Evolutionary conservation across 2,329 filamentous ascomycete genomes (phyloP), one percentile per base, ranked within the genome.

Genomic region (Trichoderma cornu-damae): DNA sequence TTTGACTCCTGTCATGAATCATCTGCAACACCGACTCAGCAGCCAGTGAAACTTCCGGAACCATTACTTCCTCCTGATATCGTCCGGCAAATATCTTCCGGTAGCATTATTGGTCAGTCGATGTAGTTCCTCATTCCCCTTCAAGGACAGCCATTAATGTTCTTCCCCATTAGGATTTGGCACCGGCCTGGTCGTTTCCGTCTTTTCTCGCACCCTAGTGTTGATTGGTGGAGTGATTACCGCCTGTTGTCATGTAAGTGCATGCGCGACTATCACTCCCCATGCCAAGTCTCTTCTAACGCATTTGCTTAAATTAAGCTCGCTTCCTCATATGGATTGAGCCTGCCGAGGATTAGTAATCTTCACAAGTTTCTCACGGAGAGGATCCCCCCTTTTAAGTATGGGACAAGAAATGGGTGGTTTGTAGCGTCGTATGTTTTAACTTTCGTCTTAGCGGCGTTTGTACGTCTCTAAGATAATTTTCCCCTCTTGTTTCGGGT

Each of bases 341-440:
- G 77, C 55, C 61, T 77, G 11, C 64, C 72, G 20, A 66, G 68
- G 1, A 63, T 72, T 44, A 59, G 76, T 16, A 68, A 69, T 22
- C 63, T 77, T 30, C 70, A 73, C 57, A 70, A 74, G 51, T 65
- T 66, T 16, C 57, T 74, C 20, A 57, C 58, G 5, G 65, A 68
- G 20, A 64, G 68, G 48, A 77, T 75, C 40, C 68, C 72, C 14
- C 64, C 82, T 40, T 68, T 78, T 44, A 76, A 75, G 4, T 73
- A 79, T 44, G 71, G 86, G 53, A 76, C 80, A 64, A 76, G 80
- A 60, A 81, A 84, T 63, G 79, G 82, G 2, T 80, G 81, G 16
- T 87, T 88, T 68, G 87, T 86, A 67, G 68, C 85, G 20, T 84
- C 85, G 3, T 91, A 92, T 69, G 83, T 84, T n/a, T 66, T 83